phyloP scores from a whole-genome alignment of 768 basidiomycete species.

The Lepiota subincarnata region DNA sequence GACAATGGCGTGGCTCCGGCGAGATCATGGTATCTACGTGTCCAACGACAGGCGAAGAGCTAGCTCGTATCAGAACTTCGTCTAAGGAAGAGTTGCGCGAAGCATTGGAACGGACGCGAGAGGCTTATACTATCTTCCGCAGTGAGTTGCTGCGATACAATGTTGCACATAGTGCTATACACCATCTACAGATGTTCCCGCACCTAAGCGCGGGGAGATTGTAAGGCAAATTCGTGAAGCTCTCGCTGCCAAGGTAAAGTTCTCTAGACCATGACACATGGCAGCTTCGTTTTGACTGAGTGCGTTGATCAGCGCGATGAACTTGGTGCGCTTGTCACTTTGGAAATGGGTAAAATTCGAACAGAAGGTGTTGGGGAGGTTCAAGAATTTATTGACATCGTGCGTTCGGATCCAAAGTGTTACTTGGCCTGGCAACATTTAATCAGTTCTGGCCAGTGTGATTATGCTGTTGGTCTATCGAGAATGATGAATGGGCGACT shows the following conservation, averaged over 20 bases:
- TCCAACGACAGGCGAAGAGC: conserved; percentile 82
- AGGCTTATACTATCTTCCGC: conserved; percentile 70
- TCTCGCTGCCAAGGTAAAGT: conserved; percentile 65
- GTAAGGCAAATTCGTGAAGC: conserved; percentile 85
- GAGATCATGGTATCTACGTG: conserved; percentile 68
- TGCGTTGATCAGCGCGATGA: conserved; percentile 53
- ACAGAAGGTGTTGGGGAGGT: conserved; percentile 92
- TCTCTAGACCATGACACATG: neutral
- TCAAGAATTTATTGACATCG: conserved; percentile 92
- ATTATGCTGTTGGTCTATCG: conserved; percentile 90
- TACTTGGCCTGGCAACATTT: conserved; percentile 1
- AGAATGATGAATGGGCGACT: conserved; percentile 93
- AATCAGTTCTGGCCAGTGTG: conserved; percentile 53
- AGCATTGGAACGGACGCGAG: conserved; percentile 63
- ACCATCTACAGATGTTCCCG: conserved; percentile 53
- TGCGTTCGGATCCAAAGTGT: conserved; percentile 36
- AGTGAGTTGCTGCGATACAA: conserved; percentile 26
- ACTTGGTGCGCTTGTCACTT: conserved; percentile 77
- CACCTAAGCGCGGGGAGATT: conserved; percentile 85
- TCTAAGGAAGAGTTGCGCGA: conserved; percentile 68
- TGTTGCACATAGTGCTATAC: neutral
- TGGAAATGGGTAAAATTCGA: conserved; percentile 90
- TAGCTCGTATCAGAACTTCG: conserved; percentile 73
- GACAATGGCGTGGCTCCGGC: conserved; percentile 75
- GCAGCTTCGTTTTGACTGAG: conserved; percentile 13